Evolutionary conservation across 805 yeast species (phyloP).

Genomic region (Candida germanica): DNA sequence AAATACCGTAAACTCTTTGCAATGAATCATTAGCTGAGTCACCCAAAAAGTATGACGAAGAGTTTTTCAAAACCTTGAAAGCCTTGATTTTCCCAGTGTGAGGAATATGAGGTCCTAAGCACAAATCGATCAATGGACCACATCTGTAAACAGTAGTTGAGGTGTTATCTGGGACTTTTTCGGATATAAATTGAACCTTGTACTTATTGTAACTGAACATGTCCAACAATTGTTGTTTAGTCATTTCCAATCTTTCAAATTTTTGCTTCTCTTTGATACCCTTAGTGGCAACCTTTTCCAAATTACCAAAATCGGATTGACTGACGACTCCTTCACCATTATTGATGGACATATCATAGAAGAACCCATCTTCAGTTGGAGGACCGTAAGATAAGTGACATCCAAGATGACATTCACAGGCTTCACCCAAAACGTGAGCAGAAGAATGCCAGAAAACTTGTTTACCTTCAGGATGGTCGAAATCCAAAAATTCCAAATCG

Average conservation of each 20-base stretch:
- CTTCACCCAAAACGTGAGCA: slow-evolving; percentile 97
- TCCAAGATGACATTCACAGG: slow-evolving; percentile 94
- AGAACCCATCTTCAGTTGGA: slow-evolving; percentile 96
- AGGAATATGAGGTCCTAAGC: slow-evolving; percentile 97
- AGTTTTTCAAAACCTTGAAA: slow-evolving; percentile 89
- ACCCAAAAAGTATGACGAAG: slow-evolving; percentile 94
- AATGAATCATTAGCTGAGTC: slow-evolving; percentile 89
- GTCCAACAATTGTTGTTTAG: slow-evolving; percentile 84
- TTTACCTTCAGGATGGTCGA: slow-evolving; percentile 91
- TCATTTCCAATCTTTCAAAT: slow-evolving; percentile 87
- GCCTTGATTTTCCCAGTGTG: slow-evolving; percentile 96
- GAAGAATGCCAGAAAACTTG: slow-evolving; percentile 98
- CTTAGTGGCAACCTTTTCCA: slow-evolving; percentile 83
- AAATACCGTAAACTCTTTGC: slow-evolving; percentile 96
- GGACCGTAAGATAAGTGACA: slow-evolving; percentile 89
- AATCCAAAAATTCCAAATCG: slow-evolving; percentile 78
- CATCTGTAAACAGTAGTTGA: slow-evolving; percentile 96
- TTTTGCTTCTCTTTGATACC: slow-evolving; percentile 94
- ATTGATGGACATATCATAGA: slow-evolving; percentile 89
- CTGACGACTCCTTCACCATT: slow-evolving; percentile 68
- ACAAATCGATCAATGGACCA: slow-evolving; percentile 94
- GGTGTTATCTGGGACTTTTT: slow-evolving; percentile 93
- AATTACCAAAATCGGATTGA: slow-evolving; percentile 76
- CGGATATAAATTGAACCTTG: slow-evolving; percentile 80
- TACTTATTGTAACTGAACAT: slow-evolving; percentile 97